Conservation (phyloP, 108 stramenopile species). For the Schizochytrium sp. region DNA sequence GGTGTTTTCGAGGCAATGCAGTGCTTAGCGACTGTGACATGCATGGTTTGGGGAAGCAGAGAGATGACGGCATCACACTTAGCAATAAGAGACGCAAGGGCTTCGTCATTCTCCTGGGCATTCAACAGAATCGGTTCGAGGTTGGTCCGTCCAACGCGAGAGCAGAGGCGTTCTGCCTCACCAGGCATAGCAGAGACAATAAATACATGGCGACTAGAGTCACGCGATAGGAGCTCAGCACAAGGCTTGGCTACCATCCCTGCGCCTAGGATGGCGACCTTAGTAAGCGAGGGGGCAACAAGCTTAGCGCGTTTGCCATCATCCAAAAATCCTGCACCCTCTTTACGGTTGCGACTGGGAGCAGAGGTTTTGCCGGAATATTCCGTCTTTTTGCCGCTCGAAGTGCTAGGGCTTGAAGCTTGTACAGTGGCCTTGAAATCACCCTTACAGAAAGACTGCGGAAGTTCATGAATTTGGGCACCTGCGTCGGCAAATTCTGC, state of each 20-base stretch:
- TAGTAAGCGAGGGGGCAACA: conserved; percentile 64
- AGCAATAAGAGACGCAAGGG: conserved; percentile 19
- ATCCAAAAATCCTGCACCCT: not conserved
- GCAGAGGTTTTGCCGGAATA: not conserved
- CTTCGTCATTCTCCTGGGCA: not conserved
- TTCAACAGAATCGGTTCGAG: not conserved
- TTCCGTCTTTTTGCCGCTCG: not conserved
- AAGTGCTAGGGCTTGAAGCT: not conserved
- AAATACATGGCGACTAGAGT: conserved; percentile 70
- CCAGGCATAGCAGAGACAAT: conserved; percentile 79
- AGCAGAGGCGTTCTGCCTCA: conserved; percentile 74
- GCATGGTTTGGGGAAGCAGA: conserved; percentile 86
- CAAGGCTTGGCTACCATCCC: conserved; percentile 83
- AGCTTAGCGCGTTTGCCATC: conserved; percentile 2
- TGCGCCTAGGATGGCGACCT: conserved; percentile 82
- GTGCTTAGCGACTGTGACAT: conserved; percentile 78
- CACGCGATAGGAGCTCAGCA: conserved; percentile 78
- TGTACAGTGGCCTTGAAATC: conserved; percentile 55
- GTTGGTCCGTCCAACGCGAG: conserved; percentile 64
- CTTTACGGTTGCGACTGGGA: not conserved
- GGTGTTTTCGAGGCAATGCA: conserved; percentile 76
- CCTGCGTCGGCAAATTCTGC: conserved; percentile 23
- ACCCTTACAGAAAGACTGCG: conserved; percentile 1
- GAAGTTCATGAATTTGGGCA: conserved; percentile 27
- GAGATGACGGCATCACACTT: conserved; percentile 82